A percentile compares a stretch with the other conserved stretches of the same genome.
These are phyloP conservation scores for Panellus pusillus DNA, from an alignment of 768 basidiomycete genomes.

Conservation along the genomic window DNA sequence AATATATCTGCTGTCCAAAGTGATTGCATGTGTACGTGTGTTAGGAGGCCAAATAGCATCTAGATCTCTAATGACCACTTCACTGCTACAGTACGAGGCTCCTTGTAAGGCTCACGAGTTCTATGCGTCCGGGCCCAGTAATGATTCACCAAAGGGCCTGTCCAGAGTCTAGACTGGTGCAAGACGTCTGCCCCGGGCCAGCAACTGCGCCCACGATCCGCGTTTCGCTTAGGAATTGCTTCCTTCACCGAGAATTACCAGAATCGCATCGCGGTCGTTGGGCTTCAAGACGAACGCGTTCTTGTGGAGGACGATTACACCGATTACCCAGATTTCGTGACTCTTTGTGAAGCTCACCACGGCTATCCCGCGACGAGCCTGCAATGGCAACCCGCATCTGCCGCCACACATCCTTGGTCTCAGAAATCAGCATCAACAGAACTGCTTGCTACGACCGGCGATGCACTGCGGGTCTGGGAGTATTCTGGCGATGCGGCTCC, in stretches of 20 bases:
- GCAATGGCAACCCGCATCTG: constrained; percentile 86
- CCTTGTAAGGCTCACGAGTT: constrained; percentile 58
- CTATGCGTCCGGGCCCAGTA: constrained; percentile 1
- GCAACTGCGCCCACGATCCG: constrained; percentile 68
- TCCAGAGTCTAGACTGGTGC: constrained; percentile 87
- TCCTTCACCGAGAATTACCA: constrained; percentile 85
- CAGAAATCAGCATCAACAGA: constrained; percentile 71
- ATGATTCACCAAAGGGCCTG: constrained; percentile 60
- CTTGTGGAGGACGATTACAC: constrained; percentile 82
- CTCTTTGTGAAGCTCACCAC: constrained; percentile 79
- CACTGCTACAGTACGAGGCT: constrained; percentile 79
- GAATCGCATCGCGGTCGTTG: constrained; percentile 78
- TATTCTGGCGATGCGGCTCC: constrained; percentile 68
- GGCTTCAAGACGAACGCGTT: constrained; percentile 83
- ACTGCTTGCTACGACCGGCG: constrained; percentile 90
- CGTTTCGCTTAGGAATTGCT: constrained; percentile 82
- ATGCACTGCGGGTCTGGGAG: constrained; percentile 92
- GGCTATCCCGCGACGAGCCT: constrained; percentile 93
- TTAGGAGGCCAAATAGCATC: background rate
- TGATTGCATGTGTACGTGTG: too few species aligned
- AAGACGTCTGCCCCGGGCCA: constrained; percentile 76
- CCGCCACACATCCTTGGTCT: constrained; percentile 64
- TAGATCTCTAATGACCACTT: constrained; percentile 54
- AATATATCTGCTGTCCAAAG: too few species aligned
- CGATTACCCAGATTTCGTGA: constrained; percentile 84